Conservation (phyloP, 2,329 filamentous ascomycete species). For the Ophiostoma fasciatum region DNA sequence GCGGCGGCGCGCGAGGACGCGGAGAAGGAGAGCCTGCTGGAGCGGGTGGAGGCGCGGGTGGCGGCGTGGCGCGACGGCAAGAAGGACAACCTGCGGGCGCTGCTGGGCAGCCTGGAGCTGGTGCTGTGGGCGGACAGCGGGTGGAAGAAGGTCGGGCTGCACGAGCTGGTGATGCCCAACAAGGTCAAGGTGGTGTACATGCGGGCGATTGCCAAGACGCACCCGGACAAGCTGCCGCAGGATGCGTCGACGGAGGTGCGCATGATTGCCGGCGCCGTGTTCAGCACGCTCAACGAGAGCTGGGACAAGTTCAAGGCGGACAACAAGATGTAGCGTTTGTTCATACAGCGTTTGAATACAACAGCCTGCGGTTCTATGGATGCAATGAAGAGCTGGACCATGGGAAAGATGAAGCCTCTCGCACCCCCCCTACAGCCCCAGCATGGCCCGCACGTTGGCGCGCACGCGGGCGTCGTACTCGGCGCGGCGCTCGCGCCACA, state of each 20-base stretch:
- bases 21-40: constrained; percentile 79
- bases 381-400: too few species aligned
- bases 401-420: too few species aligned
- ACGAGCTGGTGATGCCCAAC: constrained; percentile 79
- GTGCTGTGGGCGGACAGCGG: constrained; percentile 86
- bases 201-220: constrained; percentile 97
- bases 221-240: constrained; percentile 79
- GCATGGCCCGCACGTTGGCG: constrained; percentile 62
- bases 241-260: constrained; percentile 49
- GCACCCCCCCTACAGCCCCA: constrained; percentile 45
- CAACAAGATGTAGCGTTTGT: constrained; percentile 45
- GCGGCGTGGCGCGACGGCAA: constrained; percentile 79
- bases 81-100: constrained; percentile 76
- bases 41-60: constrained; percentile 70
- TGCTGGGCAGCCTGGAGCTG: constrained; percentile 72
- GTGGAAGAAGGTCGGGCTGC: constrained; percentile 94
- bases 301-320: constrained; percentile 61
- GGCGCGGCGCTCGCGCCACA: constrained; percentile 74
- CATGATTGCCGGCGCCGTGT: constrained; percentile 51
- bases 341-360: too few species aligned
- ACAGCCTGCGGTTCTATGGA: too few species aligned
- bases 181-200: constrained; percentile 98
- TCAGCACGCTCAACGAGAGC: constrained; percentile 54
- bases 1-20: constrained; percentile 78
- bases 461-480: constrained; percentile 82